Evolutionary conservation across 2,329 filamentous ascomycete species (phyloP).

Genomic region (Aspergillus pseudoterreus): DNA sequence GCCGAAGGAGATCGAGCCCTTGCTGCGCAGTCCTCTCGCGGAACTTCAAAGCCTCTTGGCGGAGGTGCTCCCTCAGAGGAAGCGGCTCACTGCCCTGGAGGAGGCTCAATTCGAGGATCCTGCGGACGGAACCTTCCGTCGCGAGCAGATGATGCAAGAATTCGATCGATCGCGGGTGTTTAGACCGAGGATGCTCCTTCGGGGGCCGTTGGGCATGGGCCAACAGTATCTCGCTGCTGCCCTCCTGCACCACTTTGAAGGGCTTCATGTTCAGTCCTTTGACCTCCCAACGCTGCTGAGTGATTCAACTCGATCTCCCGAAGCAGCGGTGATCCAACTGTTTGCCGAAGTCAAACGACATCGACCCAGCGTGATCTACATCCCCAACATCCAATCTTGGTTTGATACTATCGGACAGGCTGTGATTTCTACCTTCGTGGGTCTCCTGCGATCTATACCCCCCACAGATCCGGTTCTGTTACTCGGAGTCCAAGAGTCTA

Average conservation of each 20-base stretch:
- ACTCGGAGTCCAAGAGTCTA: conserved; percentile 75
- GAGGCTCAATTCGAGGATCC: conserved; percentile 90
- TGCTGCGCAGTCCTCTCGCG: conserved; percentile 69
- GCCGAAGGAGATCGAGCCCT: conserved; percentile 73
- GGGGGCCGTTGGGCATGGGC: conserved; percentile 84
- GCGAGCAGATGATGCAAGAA: conserved; percentile 71
- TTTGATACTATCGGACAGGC: conserved; percentile 63
- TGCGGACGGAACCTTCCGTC: conserved; percentile 75
- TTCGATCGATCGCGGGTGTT: conserved; percentile 89
- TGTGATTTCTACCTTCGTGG: conserved; percentile 74
- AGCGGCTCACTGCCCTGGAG: conserved; percentile 82
- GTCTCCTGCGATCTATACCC: conserved; percentile 76
- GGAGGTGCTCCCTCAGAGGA: conserved; percentile 75
- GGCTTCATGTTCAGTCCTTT: conserved; percentile 90
- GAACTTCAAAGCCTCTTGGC: conserved; percentile 68
- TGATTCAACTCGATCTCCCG: conserved; percentile 73
- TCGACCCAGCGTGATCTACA: conserved; percentile 93
- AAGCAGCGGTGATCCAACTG: conserved; percentile 83
- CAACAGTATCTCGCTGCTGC: conserved; percentile 85
- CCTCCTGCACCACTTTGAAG: conserved; percentile 85
- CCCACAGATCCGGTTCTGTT: conserved; percentile 87
- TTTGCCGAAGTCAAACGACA: conserved; percentile 92
- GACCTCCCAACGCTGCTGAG: conserved; percentile 83
- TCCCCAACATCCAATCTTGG: conserved; percentile 88
- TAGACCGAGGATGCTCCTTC: conserved; percentile 79